Conservation (phyloP, 768 basidiomycete genomes). For the Boletus reticulatus region DNA sequence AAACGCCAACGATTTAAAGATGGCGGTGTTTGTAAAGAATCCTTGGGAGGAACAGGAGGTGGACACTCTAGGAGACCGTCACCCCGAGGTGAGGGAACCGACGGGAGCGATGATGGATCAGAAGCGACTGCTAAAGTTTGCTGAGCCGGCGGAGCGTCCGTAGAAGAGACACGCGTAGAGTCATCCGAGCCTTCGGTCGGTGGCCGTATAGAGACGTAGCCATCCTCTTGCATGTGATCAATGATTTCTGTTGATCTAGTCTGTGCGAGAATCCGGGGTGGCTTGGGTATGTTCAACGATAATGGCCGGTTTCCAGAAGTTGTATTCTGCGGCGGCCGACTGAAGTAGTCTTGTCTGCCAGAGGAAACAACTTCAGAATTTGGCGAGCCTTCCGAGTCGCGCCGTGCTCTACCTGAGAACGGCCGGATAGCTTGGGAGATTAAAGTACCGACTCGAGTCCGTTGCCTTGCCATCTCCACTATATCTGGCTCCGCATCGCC, state of each 20-base stretch:
- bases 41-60: conserved; percentile 31
- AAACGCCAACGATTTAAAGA: conserved; percentile 48
- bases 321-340: conserved; percentile 15
- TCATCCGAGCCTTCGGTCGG: conserved; percentile 9
- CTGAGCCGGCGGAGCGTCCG: conserved; percentile 1
- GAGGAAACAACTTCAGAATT: conserved; percentile 21
- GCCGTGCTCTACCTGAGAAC: conserved; percentile 36
- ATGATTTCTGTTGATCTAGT: conserved; percentile 31
- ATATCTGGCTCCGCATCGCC: conserved; percentile 40
- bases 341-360: conserved; percentile 22
- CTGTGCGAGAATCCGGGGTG: conserved; percentile 14
- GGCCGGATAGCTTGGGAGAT: conserved; percentile 55
- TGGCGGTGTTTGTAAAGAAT: conserved; percentile 21
- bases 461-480: conserved; percentile 31
- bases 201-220: conserved; percentile 4
- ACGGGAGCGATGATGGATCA: conserved; percentile 14
- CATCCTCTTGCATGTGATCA: conserved; percentile 6
- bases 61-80: conserved; percentile 22
- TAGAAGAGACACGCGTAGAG: conserved; percentile 17
- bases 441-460: conserved; percentile 52
- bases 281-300: conserved; percentile 21
- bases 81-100: conserved; percentile 3
- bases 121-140: conserved; percentile 7
- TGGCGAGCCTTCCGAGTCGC: conserved; percentile 36
- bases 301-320: conserved; percentile 15